Base-by-base conservation (phyloP, 305 asterid species). In the Nicotiana rustica region DNA sequence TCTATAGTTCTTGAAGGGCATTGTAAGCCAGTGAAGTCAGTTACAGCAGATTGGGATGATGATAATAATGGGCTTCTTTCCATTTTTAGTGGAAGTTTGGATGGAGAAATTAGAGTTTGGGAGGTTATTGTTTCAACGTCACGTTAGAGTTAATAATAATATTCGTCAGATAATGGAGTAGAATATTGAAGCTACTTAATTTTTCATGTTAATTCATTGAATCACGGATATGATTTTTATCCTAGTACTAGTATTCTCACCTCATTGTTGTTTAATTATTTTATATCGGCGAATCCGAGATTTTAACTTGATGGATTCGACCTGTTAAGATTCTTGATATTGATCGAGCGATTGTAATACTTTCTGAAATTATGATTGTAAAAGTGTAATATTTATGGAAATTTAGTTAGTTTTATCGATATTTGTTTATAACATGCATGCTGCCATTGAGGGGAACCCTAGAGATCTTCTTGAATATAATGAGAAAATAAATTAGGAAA, bases 71-170 rank as follows among this genome's bases (percentile, higher is more conserved):
- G 78, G n/a, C 21, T 78, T 35, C 67, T 91, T 38, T 79, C 90
- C 12, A 88, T 91, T 21, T 85, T 89, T 8, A 91, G 94, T 87
- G 94, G 95, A 64, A 89, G 95, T 41, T 38, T 90, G 81, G 93
- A 90, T 85, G 95, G 95, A 44, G 92, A 93, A 84, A 90, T 93
- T 62, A 88, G 86, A 87, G 89, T 86, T 44, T 91, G 94, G 95
- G 84, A 89, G 85, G 84, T 91, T 60, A 47, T 83, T 55, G 71
- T 83, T 81, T 85, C 88, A 81, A 19, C n/a, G 19, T 10, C 7
- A 71, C 59, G 12, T 59, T 33, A 18, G 0, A 70, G 12, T 13
- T 25, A 25, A 25, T 21, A 33, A 0, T 14, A 10, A 25, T 17
- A 19, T 7, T 52, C 25, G 19, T 19, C 25, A 19, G 3, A 1